Evolutionary conservation across 2,329 filamentous ascomycete species (phyloP), one percentile per base, ranked within the genome.

Genomic region (Colletotrichum limetticola): DNA sequence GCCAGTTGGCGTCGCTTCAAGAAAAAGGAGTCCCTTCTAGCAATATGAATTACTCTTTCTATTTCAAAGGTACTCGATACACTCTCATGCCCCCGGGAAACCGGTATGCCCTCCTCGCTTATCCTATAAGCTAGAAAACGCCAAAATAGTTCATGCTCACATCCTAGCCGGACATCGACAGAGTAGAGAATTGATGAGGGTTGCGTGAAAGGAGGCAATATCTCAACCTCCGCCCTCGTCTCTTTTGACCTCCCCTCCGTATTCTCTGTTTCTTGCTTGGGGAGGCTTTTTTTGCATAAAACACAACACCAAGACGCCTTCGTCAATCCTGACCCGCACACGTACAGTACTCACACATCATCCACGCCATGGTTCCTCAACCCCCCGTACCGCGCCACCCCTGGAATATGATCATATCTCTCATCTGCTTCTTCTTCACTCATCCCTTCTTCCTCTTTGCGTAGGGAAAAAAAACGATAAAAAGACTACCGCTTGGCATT

Each of bases 401-500:
- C 19, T 42, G 14, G 37, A 42, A 19, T 19, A 1, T 16, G 19
- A 4, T 16, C 37, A 42, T 42, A 42, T 42, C 37, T 42, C 16
- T 19, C 32, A 35, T 19, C 37, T 11, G 42, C 42, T 42, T 6
- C 37, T 16, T 16, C 26, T 11, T 8, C 4, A 46, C 3, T 28
- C 7, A 32, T 24, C 30, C 22, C 49, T 30, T 55, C 22, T 28
- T 24, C 12, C 11, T 24, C n/a, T n/a, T n/a, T 22, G 26, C 19
- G 49, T 8, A 19, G 22, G 11, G 6, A 8, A 42, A 4, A 7
- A 19, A 35, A 26, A 24, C n/a, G 37, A 42, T 19, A 16, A 6
- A 16, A 7, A n/a, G 37, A 49, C 61, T 46, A 72, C 35, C 71
- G 67, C 28, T 73, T 64, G 30, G 61, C 61, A 35, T 64, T 73